phyloP scores from a whole-genome alignment of 148 eudicot species.

The Hydrangea macrophylla region DNA sequence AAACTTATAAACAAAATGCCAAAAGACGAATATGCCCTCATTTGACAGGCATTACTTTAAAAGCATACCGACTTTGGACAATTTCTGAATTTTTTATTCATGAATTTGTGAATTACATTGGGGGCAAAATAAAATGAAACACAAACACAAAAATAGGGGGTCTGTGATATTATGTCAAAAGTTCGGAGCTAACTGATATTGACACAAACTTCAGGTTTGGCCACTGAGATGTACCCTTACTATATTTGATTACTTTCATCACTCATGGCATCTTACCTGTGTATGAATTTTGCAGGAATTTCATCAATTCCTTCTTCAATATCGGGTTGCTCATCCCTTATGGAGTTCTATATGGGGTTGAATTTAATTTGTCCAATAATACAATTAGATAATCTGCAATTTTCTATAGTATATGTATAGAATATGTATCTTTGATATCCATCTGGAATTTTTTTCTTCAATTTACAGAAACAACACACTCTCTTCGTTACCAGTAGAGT shows the following conservation, averaged over 20 bases:
- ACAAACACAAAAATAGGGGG: no score
- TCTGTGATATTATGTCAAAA: no score
- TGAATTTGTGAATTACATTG: no score
- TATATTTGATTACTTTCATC: background rate
- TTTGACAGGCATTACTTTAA: no score
- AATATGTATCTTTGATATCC: conserved; percentile 1
- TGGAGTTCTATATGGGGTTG: conserved; percentile 91
- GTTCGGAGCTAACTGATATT: no score
- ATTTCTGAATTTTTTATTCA: no score
- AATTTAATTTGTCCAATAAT: conserved; percentile 13
- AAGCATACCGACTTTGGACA: no score
- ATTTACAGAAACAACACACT: conserved; percentile 63
- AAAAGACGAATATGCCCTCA: no score
- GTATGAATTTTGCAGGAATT: conserved; percentile 64
- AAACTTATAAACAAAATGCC: no score
- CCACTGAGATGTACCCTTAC: background rate
- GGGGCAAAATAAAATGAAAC: no score
- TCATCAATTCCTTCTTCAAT: conserved; percentile 85
- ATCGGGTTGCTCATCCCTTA: conserved; percentile 73
- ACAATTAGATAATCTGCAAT: background rate
- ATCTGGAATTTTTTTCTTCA: conserved; percentile 3
- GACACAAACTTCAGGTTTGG: no score
- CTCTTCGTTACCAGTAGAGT: conserved; percentile 65
- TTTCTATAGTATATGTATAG: conserved; percentile 4
- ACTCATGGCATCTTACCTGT: conserved; percentile 1